Evolutionary conservation across 306 rosid genomes (phyloP).

Genomic region (Vigna angularis): DNA sequence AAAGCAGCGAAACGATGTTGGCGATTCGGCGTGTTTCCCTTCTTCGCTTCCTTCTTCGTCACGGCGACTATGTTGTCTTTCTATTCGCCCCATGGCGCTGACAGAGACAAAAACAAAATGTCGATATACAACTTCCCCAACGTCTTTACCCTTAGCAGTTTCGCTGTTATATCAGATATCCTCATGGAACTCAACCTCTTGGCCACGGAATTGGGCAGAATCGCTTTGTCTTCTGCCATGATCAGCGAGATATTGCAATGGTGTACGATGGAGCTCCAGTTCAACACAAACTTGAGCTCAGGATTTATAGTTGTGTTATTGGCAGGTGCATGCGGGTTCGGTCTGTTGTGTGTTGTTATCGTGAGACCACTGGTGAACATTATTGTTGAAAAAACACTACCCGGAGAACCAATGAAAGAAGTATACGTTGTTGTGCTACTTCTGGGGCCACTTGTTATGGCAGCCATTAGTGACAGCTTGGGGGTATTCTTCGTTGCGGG

Average conservation of each 20-base stretch:
- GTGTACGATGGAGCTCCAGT: background rate
- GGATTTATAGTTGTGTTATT: background rate
- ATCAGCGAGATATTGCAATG: conserved; percentile 30
- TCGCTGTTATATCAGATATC: conserved; percentile 27
- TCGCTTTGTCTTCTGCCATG: conserved; percentile 52
- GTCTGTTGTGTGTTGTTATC: background rate
- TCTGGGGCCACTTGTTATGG: conserved; percentile 6
- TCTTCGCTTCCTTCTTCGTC: background rate
- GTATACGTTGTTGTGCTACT: conserved; percentile 22
- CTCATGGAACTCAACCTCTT: conserved; percentile 43
- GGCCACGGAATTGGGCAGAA: conserved; percentile 48
- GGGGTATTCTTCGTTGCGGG: conserved; percentile 38
- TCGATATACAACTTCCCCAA: background rate
- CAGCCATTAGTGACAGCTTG: background rate
- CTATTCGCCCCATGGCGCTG: background rate
- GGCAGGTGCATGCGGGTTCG: background rate
- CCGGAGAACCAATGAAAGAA: conserved; percentile 42
- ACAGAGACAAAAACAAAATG: accelerated
- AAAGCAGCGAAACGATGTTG: conserved; percentile 42
- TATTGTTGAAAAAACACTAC: conserved; percentile 29
- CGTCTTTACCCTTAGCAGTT: conserved; percentile 13
- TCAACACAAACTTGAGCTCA: accelerated
- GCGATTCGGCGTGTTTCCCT: conserved; percentile 41
- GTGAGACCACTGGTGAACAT: conserved; percentile 7
- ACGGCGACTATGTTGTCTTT: background rate